Base-by-base conservation (phyloP, 2,329 filamentous ascomycete genomes). In the Neonectria faginata region DNA sequence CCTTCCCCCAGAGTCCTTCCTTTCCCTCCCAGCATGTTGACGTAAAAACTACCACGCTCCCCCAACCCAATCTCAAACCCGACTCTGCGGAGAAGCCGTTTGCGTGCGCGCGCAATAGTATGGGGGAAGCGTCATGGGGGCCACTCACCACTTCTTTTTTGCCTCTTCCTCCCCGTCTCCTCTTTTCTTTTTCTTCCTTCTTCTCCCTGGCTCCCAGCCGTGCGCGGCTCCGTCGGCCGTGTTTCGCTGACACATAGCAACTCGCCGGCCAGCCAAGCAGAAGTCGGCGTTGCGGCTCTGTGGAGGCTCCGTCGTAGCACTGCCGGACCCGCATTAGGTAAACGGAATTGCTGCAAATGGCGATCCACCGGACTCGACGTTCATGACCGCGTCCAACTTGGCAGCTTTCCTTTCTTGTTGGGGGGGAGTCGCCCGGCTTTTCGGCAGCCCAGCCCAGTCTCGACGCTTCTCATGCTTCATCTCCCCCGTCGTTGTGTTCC, bases 251-350 rank as follows among this genome's bases (percentile, higher is more conserved):
- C 61, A 64, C 61, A 64, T 64, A 48, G 56, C 56, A 52, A 60
- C 61, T 33, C 20, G 48, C 42, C 45, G n/a, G 18, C 22, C 56
- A 59, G 56, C 61, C 61, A 64, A 64, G 61, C 42, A 64, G 61
- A 64, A 44, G 51, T 22, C 56, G 56, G 56, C 42, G 51, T 64
- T 51, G 48, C 27, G 48, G 48, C 48, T 51, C 48, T 33, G 48
- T 51, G 48, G 56, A 57, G 56, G 56, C 56, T 59, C 61, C 54
- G 51, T 56, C 25, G 61, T 55, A 18, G 51, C 56, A 64, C 51
- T 64, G 61, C 55, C 60, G 55, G 60, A 27, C 50, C 56, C 51
- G 56, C 56, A 64, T 64, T 64, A 64, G 61, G 61, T 64, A 64
- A 64, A 20, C 20, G 27, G 42, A 55, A 50, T 50, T 36, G 36